These are phyloP conservation scores for Chrysopogon serrulatus DNA, from an alignment of 176 grass and related monocot genomes.

Conservation along the genomic window DNA sequence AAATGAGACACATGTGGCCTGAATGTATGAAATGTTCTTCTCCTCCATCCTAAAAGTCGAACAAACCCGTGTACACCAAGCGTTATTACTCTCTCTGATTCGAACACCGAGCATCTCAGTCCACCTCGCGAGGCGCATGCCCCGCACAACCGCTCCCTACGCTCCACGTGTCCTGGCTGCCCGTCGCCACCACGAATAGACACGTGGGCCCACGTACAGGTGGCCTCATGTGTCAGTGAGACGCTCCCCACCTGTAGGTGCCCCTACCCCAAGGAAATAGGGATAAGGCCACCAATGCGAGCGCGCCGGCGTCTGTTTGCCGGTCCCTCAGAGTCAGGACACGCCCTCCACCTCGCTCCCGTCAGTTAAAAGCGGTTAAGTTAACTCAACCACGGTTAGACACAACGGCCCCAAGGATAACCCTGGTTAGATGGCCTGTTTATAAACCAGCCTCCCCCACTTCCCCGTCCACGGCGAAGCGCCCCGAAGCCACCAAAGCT, in stretches of 20 bases:
- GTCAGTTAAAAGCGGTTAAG: background rate
- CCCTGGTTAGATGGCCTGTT: constrained; percentile 35
- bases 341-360: background rate
- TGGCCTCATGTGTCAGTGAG: background rate
- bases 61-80: background rate
- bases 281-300: background rate
- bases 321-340: background rate
- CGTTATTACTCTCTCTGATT: background rate
- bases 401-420: background rate
- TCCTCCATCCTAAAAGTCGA: background rate
- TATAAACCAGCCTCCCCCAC: constrained; percentile 36
- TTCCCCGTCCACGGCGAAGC: constrained; percentile 13
- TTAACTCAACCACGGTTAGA: constrained; percentile 21
- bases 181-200: background rate
- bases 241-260: background rate
- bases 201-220: background rate
- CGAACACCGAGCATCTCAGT: constrained; percentile 8
- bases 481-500: background rate
- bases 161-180: constrained; percentile 36
- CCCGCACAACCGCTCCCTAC: background rate
- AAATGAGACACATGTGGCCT: background rate
- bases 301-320: constrained; percentile 56
- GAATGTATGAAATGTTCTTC: background rate
- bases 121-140: constrained; percentile 45
- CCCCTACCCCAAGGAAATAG: no score